Base-by-base conservation (phyloP, 139 green algal species). In the Coelastrella sp. region DNA sequence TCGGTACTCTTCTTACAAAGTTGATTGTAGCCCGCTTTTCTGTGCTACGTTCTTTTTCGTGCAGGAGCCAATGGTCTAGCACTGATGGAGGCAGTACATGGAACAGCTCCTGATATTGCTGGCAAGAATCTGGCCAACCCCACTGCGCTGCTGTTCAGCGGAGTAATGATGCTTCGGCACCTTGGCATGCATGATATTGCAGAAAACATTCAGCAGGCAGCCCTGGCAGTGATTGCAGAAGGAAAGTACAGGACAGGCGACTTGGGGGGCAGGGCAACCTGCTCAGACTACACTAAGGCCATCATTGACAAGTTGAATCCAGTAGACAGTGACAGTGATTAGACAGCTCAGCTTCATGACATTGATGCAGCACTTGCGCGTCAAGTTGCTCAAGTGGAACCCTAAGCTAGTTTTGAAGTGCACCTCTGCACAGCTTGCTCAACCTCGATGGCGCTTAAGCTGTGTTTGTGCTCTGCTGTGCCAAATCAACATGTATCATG, bases 101-200 rank as follows among this genome's bases (percentile, higher is more conserved):
- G 96, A 72, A 99, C 96, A 27, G 96, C 96, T 4, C 96, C 96
- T 37, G 96, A 99, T 89, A 98, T 99, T 45, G 93, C 91, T 3
- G 94, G 91, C 59, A 92, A 97, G 90, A 93, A 98, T 92, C 81
- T 94, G 85, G 96, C 96, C 79, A 99, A 99, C 91, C 96, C 96
- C 59, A 99, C 96, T 0, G 96, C 96, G 23, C 90, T 99, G 87
- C 89, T 98, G 71, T 89, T 99, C 79, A 95, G 87, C 19, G 89
- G 90, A 23, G 91, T 94, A 50, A 99, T 99, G 96, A 98, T 99
- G 96, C 91, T 99, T 71, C 90, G 94, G 35, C 96, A 99, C 89
- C 84, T 99, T 19, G 89, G 88, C 25, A 72, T 95, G 37, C 86
- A 45, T 30, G 76, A 81, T 41, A 67, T 77, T 19, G 82, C 82